Percentiles rank a stretch among this genome's conserved stretches.
Conservation (phyloP, 257 asterid species). For the Gynochthodes officinalis region DNA sequence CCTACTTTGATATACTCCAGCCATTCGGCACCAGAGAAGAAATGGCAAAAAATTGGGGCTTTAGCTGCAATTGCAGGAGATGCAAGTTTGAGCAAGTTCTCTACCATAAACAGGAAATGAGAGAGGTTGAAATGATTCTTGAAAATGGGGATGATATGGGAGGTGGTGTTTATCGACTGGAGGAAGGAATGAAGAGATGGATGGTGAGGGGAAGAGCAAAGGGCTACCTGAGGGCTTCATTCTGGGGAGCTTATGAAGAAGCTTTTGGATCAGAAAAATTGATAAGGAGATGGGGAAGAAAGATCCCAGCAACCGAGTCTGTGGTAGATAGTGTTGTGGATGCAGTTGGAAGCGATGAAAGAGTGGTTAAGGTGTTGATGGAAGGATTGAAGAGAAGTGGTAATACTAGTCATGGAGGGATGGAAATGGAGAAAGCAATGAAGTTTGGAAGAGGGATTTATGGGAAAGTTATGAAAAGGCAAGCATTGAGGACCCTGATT, state of each 20-base stretch:
- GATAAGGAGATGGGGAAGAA: slow-evolving; percentile 74
- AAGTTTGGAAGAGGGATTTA: slow-evolving; percentile 80
- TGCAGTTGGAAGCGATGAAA: slow-evolving; percentile 71
- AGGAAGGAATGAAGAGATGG: slow-evolving; percentile 74
- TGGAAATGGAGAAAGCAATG: slow-evolving; percentile 70
- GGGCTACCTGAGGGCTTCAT: slow-evolving; percentile 74
- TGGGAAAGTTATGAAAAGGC: slow-evolving; percentile 83
- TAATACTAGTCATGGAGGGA: slow-evolving; percentile 18
- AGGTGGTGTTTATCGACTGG: slow-evolving; percentile 57
- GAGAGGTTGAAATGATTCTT: slow-evolving; percentile 47
- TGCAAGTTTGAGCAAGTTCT: slow-evolving; percentile 49
- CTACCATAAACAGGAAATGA: slow-evolving; percentile 47
- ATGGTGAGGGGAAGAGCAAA: slow-evolving; percentile 67
- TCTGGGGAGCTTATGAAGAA: slow-evolving; percentile 64
- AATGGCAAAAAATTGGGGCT: slow-evolving; percentile 67
- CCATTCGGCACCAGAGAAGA: slow-evolving; percentile 42
- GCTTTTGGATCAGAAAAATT: slow-evolving; percentile 53
- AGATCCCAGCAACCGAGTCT: slow-evolving; percentile 45
- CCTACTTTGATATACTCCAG: slow-evolving; percentile 62
- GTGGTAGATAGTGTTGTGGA: slow-evolving; percentile 70
- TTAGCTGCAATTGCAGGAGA: slow-evolving; percentile 61
- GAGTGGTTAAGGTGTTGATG: slow-evolving; percentile 45
- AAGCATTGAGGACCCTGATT: slow-evolving; percentile 56
- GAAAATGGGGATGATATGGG: slow-evolving; percentile 64
- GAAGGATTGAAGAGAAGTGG: slow-evolving; percentile 45